Conservation (phyloP, 495 filamentous ascomycete genomes). For the Tuber indicum region DNA sequence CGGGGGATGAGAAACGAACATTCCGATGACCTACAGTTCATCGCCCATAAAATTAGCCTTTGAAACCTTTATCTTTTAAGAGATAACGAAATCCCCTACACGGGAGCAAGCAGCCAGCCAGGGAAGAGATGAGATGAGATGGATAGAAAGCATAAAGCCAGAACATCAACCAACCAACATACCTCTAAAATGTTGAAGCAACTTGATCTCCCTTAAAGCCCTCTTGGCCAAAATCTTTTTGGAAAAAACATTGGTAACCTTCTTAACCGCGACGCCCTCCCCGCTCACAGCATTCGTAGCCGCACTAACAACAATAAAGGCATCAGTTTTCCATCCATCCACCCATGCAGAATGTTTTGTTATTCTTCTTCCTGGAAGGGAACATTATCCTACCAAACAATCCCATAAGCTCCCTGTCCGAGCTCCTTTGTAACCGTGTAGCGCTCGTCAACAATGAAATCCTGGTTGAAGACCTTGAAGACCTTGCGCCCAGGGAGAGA, state of each 20-base stretch:
- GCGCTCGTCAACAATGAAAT: conserved; percentile 96
- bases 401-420: conserved; percentile 95
- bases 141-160: neutral
- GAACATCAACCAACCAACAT: conserved; percentile 6
- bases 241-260: conserved; percentile 99
- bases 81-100: neutral
- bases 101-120: neutral
- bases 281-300: conserved; percentile 84
- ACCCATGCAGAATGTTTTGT: neutral
- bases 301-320: conserved; percentile 53
- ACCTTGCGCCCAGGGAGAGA: conserved; percentile 74
- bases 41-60: conserved; percentile 12
- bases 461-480: conserved; percentile 99
- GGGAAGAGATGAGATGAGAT: neutral
- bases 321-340: conserved; percentile 5
- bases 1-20: conserved; percentile 45
- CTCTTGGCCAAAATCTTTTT: conserved; percentile 99
- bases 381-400: conserved; percentile 76
- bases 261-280: conserved; percentile 98
- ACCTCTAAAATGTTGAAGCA: conserved; percentile 94
- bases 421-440: conserved; percentile 99
- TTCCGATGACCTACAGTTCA: conserved; percentile 53
- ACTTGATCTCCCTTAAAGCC: conserved; percentile 94
- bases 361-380: neutral
- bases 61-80: neutral